A percentile compares a stretch with the other conserved stretches of the same genome.
Conservation (phyloP, 2,329 filamentous ascomycete species). For the Penicillium sclerotigenum region DNA sequence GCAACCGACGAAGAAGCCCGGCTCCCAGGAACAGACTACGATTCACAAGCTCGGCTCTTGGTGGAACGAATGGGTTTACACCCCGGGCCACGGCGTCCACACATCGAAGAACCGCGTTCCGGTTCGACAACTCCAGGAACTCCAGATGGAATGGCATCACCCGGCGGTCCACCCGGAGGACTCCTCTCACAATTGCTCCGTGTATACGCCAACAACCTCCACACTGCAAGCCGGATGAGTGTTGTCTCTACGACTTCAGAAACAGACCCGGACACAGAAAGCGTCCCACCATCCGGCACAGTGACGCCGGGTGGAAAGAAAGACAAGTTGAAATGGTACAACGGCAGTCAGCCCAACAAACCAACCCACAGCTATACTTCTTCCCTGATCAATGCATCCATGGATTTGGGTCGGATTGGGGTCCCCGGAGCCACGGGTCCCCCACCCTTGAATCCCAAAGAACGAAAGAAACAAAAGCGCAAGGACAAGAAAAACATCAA, state of each 20-base stretch:
- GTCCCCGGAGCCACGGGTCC: slow-evolving; percentile 23
- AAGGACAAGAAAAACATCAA: slow-evolving; percentile 44
- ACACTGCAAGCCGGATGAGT: slow-evolving; percentile 27
- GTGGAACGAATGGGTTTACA: slow-evolving; percentile 19
- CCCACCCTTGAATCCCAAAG: slow-evolving; percentile 17
- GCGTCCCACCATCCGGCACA: slow-evolving; percentile 13
- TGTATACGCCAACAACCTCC: slow-evolving; percentile 56
- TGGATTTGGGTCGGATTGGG: slow-evolving; percentile 26
- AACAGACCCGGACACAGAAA: slow-evolving; percentile 18
- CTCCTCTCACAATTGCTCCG: slow-evolving; percentile 68
- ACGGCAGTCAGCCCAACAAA: slow-evolving; percentile 14
- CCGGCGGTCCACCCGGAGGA: slow-evolving; percentile 41
- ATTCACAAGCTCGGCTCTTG: slow-evolving; percentile 22
- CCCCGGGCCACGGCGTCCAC: background rate
- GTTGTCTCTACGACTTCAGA: slow-evolving; percentile 16
- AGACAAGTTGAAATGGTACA: slow-evolving; percentile 34
- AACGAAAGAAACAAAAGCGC: slow-evolving; percentile 35
- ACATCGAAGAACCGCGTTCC: slow-evolving; percentile 13
- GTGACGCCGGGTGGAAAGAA: slow-evolving; percentile 19
- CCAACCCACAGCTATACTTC: slow-evolving; percentile 23
- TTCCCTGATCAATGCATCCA: slow-evolving; percentile 27
- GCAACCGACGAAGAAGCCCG: slow-evolving; percentile 20
- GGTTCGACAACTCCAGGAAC: slow-evolving; percentile 18
- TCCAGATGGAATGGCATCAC: slow-evolving; percentile 14
- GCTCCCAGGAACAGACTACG: slow-evolving; percentile 9